Evolutionary conservation across 345 rosid genomes (phyloP).

Genomic region (Eucalyptus sp.): DNA sequence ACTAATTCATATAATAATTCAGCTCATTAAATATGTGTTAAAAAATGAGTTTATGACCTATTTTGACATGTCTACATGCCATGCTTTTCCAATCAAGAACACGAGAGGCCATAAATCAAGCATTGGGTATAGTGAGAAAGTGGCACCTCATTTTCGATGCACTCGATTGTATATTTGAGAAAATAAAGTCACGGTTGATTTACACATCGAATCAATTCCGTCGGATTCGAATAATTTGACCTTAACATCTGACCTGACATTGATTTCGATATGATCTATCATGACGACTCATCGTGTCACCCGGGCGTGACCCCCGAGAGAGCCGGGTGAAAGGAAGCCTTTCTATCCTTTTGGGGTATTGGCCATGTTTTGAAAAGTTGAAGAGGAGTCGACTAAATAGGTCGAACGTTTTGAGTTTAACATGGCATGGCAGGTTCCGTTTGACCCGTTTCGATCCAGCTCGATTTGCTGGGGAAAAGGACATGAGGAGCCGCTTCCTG

Average conservation of each 20-base stretch:
- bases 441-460: background rate
- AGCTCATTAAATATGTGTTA: no score
- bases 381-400: background rate
- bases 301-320: background rate
- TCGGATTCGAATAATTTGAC: background rate
- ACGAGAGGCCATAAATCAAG: background rate
- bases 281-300: no score
- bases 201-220: background rate
- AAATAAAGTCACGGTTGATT: background rate
- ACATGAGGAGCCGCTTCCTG: background rate
- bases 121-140: background rate
- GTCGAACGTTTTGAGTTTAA: background rate
- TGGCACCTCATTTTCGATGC: accelerated
- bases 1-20: no score
- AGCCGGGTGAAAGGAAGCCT: background rate
- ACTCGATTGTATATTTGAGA: background rate
- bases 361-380: background rate
- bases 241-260: background rate
- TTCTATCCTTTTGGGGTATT: background rate
- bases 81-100: background rate
- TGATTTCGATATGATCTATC: no score
- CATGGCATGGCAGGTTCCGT: background rate
- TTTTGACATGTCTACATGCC: background rate
- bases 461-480: background rate
- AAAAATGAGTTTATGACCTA: no score